These are phyloP conservation scores for Teunomyces barrocoloradensis DNA, from an alignment of 805 yeast genomes.

Conservation along the genomic window DNA sequence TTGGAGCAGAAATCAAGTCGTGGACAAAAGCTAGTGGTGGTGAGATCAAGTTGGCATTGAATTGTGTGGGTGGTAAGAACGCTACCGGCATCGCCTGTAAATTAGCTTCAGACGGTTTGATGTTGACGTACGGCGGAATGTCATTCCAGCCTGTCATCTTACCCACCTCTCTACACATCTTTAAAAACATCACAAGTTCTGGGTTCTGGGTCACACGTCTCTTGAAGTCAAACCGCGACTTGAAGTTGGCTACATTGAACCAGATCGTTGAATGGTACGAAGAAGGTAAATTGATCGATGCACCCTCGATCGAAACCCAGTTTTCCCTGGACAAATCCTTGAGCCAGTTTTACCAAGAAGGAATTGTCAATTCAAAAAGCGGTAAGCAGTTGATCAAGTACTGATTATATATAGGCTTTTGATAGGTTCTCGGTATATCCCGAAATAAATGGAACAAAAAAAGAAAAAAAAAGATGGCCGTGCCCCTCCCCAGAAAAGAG, in stretches of 20 bases:
- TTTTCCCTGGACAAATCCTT: slow-evolving; percentile 21
- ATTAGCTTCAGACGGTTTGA: slow-evolving; percentile 65
- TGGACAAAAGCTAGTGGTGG: slow-evolving; percentile 50
- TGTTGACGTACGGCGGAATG: slow-evolving; percentile 97
- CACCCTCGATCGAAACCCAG: slow-evolving; percentile 32
- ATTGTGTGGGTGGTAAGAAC: slow-evolving; percentile 91
- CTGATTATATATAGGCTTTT: not conserved
- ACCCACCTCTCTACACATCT: slow-evolving; percentile 86
- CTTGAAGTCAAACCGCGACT: slow-evolving; percentile 32
- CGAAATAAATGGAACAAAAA: not conserved
- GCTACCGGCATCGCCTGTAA: slow-evolving; percentile 82
- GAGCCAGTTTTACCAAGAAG: slow-evolving; percentile 28
- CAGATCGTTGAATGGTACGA: slow-evolving; percentile 43
- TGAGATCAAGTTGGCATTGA: slow-evolving; percentile 73
- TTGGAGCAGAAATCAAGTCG: slow-evolving; percentile 55
- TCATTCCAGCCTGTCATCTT: slow-evolving; percentile 90
- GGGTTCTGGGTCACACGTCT: slow-evolving; percentile 90
- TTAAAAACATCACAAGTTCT: slow-evolving; percentile 77
- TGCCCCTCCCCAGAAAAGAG: too few relatives aligned
- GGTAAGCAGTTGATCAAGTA: slow-evolving; percentile 40
- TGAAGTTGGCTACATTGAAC: slow-evolving; percentile 35
- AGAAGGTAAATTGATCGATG: slow-evolving; percentile 34
- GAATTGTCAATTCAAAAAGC: slow-evolving; percentile 29
- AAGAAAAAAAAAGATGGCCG: not conserved
- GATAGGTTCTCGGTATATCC: not conserved